These are phyloP conservation scores for Elymus sibiricus DNA, from an alignment of 176 grass and related monocot species.

Conservation along the genomic window DNA sequence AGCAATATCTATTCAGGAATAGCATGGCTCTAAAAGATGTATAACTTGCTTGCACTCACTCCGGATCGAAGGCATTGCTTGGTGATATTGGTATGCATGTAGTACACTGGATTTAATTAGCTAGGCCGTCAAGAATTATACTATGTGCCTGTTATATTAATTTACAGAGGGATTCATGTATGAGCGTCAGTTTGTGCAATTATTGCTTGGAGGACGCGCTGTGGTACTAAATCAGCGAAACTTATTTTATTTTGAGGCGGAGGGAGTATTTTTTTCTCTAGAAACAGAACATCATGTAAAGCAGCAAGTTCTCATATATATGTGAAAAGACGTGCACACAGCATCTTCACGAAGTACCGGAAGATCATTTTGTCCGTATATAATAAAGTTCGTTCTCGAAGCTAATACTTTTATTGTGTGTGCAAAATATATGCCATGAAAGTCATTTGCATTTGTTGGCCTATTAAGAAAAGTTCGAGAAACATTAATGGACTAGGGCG, in stretches of 20 bases:
- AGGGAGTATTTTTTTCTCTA: background rate
- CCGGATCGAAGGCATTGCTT: background rate
- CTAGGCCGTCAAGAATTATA: conserved; percentile 60
- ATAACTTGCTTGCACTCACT: too few relatives aligned
- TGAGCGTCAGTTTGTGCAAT: conserved; percentile 69
- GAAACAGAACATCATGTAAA: conserved; percentile 32
- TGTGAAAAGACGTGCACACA: background rate
- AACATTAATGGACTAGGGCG: background rate
- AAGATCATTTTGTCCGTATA: conserved; percentile 68
- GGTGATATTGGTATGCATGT: conserved; percentile 29
- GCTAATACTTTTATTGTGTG: background rate
- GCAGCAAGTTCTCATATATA: background rate
- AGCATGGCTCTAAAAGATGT: too few relatives aligned
- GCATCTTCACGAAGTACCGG: conserved; percentile 30
- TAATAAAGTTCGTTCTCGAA: conserved; percentile 68
- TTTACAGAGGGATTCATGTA: too few relatives aligned
- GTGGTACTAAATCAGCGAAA: too few relatives aligned
- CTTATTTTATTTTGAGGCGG: too few relatives aligned
- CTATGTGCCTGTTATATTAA: too few relatives aligned
- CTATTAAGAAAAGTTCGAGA: background rate
- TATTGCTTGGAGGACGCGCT: conserved; percentile 68
- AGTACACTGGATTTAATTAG: conserved; percentile 79
- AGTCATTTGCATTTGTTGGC: background rate
- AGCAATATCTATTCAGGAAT: too few relatives aligned
- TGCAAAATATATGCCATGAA: background rate